A percentile compares a stretch with the other conserved stretches of the same genome.
Conservation (phyloP, 306 rosid genomes). For the Glycine latifolia region DNA sequence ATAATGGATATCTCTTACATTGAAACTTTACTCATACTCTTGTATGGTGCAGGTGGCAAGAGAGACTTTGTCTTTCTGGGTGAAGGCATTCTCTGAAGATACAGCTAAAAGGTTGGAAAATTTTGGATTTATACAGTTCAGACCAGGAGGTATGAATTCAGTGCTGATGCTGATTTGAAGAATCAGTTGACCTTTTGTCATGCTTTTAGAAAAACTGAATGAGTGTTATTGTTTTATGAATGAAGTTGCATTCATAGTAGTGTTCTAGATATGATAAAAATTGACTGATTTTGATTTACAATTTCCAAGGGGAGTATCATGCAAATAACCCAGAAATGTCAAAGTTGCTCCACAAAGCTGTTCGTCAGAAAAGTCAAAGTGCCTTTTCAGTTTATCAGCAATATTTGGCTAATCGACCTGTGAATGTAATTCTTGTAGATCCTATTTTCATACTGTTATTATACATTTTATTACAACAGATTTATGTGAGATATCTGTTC, state of each 20-base stretch:
- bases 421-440: conserved; percentile 71
- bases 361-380: conserved; percentile 96
- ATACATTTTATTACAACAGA: conserved; percentile 15
- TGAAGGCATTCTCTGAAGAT: conserved; percentile 98
- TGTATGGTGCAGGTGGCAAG: conserved; percentile 80
- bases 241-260: neutral
- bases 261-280: conserved; percentile 12
- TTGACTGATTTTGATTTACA: conserved; percentile 39
- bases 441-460: conserved; percentile 25
- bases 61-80: conserved; percentile 98
- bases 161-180: conserved; percentile 26
- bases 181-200: conserved; percentile 6
- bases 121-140: conserved; percentile 97
- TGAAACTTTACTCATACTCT: conserved; percentile 38
- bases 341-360: conserved; percentile 99
- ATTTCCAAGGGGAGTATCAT: conserved; percentile 87
- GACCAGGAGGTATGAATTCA: conserved; percentile 89
- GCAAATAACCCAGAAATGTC: conserved; percentile 99
- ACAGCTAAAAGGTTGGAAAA: conserved; percentile 98
- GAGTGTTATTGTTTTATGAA: conserved; percentile 29
- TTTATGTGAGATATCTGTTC: conserved; percentile 34
- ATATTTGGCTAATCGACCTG: conserved; percentile 97
- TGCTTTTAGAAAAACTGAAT: conserved; percentile 24
- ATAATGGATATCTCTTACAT: conserved; percentile 26
- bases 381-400: conserved; percentile 96